Evolutionary conservation across 2,329 filamentous ascomycete genomes (phyloP).

Genomic region (Penicillium verrucosum): DNA sequence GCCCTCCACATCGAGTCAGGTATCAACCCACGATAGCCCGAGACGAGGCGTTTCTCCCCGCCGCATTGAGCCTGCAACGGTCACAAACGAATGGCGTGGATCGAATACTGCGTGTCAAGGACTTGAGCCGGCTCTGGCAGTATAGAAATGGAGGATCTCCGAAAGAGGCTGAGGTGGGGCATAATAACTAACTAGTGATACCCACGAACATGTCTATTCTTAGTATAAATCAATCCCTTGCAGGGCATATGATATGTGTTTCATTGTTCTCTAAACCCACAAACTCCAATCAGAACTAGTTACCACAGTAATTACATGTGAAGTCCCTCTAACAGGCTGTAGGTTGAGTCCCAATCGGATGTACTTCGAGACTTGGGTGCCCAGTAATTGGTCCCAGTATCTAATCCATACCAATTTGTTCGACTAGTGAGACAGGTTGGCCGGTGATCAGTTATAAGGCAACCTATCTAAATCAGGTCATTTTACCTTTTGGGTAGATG

Average conservation of each 20-base stretch:
- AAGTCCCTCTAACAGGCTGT: conserved; percentile 22
- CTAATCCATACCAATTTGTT: too few relatives aligned
- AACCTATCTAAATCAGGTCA: background rate
- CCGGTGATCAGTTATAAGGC: background rate
- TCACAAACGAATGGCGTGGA: background rate
- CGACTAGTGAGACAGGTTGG: background rate
- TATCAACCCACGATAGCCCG: conserved; percentile 3
- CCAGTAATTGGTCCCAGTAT: conserved; percentile 75
- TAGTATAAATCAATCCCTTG: background rate
- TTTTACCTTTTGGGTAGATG: background rate
- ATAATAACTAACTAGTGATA: background rate
- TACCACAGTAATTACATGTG: background rate
- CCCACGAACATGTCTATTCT: background rate
- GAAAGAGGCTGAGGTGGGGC: conserved; percentile 1
- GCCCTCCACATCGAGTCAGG: background rate
- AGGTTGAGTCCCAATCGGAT: conserved; percentile 40
- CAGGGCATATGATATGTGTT: background rate
- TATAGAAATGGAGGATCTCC: conserved; percentile 38
- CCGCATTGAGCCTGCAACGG: background rate
- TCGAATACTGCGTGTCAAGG: conserved; percentile 28
- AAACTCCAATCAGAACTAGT: background rate
- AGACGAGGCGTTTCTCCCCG: conserved; percentile 14
- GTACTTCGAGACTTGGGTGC: background rate
- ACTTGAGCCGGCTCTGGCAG: conserved; percentile 40
- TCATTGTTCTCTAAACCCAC: background rate